Evolutionary conservation across 176 grass and related monocot genomes (phyloP).

Genomic region (Tillandsia leiboldiana): DNA sequence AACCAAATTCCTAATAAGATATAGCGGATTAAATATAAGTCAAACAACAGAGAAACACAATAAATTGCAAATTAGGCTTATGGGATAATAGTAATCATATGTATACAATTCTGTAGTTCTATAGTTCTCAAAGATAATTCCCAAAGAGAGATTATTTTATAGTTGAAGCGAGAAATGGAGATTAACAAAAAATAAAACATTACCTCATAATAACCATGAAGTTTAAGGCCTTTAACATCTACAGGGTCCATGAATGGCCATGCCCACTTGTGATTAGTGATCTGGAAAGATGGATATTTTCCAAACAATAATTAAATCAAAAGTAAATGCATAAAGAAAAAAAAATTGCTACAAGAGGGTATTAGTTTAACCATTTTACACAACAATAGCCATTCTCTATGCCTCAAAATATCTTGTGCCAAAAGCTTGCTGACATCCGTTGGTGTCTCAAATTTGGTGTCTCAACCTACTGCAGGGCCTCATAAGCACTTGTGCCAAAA

Average conservation of each 20-base stretch:
- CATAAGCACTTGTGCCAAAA: no score
- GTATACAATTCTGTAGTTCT: neutral
- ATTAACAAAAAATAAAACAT: slow-evolving; percentile 10
- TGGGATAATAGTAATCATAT: neutral
- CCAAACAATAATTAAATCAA: slow-evolving; percentile 12
- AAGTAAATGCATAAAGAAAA: slow-evolving; percentile 14
- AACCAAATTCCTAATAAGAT: neutral
- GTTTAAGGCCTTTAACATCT: slow-evolving; percentile 55
- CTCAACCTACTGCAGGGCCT: no score
- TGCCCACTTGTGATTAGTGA: slow-evolving; percentile 54
- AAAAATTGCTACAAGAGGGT: neutral
- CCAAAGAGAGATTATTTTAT: neutral
- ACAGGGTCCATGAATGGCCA: slow-evolving; percentile 69
- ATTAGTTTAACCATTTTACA: no score
- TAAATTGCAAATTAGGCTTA: neutral
- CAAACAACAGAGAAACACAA: no score
- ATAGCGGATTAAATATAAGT: no score
- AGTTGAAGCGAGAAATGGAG: neutral
- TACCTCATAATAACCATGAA: slow-evolving; percentile 81
- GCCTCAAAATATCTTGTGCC: slow-evolving; percentile 1
- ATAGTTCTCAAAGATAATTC: neutral
- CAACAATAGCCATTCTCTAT: slow-evolving; percentile 13
- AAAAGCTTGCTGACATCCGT: no score
- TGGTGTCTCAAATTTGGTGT: no score
- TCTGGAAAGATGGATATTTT: slow-evolving; percentile 34